Percentiles rank a stretch among this genome's conserved stretches.
These are phyloP conservation scores for Golubevia pallescens DNA, from an alignment of 1,284 basidiomycete genomes.

Conservation along the genomic window DNA sequence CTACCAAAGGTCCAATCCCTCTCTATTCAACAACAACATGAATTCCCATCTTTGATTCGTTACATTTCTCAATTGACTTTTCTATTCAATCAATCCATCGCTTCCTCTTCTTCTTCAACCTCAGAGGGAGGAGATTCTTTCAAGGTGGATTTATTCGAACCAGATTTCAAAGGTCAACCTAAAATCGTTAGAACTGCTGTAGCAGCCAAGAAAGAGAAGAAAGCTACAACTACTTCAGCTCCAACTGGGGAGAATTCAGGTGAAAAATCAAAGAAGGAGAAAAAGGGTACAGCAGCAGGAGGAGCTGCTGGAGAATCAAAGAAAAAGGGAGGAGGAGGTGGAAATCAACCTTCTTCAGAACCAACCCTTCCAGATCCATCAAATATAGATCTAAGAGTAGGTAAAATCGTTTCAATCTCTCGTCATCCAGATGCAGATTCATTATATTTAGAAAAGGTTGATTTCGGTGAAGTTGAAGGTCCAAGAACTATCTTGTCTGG, in stretches of 20 bases:
- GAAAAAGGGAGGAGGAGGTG: no score
- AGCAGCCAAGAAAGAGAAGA: slow-evolving; percentile 46
- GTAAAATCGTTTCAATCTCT: slow-evolving; percentile 55
- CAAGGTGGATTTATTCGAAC: slow-evolving; percentile 52
- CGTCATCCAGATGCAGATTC: slow-evolving; percentile 61
- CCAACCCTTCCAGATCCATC: no score
- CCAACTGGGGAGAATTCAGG: no score
- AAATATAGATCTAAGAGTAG: slow-evolving; percentile 58
- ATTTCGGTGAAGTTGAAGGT: slow-evolving; percentile 62
- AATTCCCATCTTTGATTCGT: slow-evolving; percentile 51
- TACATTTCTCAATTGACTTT: slow-evolving; percentile 57
- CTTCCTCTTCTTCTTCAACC: slow-evolving; percentile 17
- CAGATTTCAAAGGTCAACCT: slow-evolving; percentile 56
- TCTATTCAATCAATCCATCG: slow-evolving; percentile 19
- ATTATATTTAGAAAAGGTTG: slow-evolving; percentile 60
- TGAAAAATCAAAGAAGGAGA: no score
- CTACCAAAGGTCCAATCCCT: slow-evolving; percentile 49
- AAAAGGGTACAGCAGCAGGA: no score
- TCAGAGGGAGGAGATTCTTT: slow-evolving; percentile 23
- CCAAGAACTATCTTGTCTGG: slow-evolving; percentile 59
- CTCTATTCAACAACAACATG: slow-evolving; percentile 47
- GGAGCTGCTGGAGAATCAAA: no score
- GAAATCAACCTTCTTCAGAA: no score
- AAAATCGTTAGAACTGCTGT: slow-evolving; percentile 37
- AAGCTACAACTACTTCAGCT: slow-evolving; percentile 14